These are phyloP conservation scores for Letharia lupina DNA, from an alignment of 495 filamentous ascomycete genomes.

Conservation along the genomic window DNA sequence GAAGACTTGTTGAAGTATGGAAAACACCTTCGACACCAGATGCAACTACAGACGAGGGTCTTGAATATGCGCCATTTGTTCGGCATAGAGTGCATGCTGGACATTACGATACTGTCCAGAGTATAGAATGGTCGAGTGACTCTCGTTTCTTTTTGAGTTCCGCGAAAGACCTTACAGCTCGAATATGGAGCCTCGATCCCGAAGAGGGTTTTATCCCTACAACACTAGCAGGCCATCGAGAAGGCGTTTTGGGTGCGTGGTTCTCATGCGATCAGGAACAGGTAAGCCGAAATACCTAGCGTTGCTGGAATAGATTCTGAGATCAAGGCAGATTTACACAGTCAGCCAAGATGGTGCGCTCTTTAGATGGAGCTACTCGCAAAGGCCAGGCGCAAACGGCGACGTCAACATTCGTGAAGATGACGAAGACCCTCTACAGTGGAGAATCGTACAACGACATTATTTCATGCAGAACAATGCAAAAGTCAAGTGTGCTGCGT, in stretches of 20 bases:
- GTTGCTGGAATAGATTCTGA: constrained; percentile 42
- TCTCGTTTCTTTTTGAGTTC: constrained; percentile 89
- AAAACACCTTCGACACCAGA: constrained; percentile 85
- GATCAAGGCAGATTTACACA: constrained; percentile 62
- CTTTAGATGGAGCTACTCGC: constrained; percentile 55
- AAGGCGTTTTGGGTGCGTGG: constrained; percentile 78
- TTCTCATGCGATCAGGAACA: constrained; percentile 88
- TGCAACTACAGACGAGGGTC: constrained; percentile 62
- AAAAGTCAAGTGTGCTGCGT: constrained; percentile 78
- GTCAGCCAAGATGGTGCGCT: constrained; percentile 60
- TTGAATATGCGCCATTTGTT: constrained; percentile 93
- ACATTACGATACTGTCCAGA: constrained; percentile 78
- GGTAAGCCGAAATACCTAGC: constrained; percentile 40
- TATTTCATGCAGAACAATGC: constrained; percentile 90
- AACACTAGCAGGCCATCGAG: constrained; percentile 78
- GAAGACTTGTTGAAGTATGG: constrained; percentile 86
- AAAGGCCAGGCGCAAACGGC: constrained; percentile 37
- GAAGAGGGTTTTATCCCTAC: constrained; percentile 87
- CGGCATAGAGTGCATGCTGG: constrained; percentile 75
- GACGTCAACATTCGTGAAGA: constrained; percentile 53
- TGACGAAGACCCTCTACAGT: constrained; percentile 53
- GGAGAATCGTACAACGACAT: constrained; percentile 79
- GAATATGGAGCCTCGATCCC: constrained; percentile 86
- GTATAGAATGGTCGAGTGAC: constrained; percentile 89
- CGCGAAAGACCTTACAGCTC: constrained; percentile 82